Percentiles rank a stretch among this genome's conserved stretches.
Evolutionary conservation across 2,329 filamentous ascomycete genomes (phyloP).

Genomic region (Colletotrichum truncatum): DNA sequence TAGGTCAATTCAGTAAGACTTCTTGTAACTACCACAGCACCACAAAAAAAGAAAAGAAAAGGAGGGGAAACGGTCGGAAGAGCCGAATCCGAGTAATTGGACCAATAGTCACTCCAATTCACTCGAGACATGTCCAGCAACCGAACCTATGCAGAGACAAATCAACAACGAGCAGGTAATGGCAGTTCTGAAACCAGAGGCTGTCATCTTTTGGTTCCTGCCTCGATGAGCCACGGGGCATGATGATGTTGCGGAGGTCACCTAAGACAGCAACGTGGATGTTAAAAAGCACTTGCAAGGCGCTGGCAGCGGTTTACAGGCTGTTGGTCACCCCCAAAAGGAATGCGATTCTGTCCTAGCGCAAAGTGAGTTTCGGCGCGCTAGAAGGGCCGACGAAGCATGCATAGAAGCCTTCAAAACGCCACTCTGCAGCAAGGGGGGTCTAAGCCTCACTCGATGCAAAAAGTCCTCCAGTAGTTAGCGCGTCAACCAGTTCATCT

Average conservation of each 20-base stretch:
- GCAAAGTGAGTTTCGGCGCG: constrained; percentile 18
- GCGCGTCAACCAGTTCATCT: constrained; percentile 10
- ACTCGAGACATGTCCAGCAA: neutral
- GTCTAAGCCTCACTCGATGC: constrained; percentile 31
- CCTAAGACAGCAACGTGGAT: constrained; percentile 8
- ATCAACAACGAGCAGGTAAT: neutral
- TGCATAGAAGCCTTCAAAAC: constrained; percentile 25
- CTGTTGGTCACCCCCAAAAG: neutral
- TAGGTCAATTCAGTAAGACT: too few relatives aligned
- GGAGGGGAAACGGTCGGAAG: too few relatives aligned
- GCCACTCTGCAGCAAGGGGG: constrained; percentile 13
- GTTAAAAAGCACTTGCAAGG: neutral
- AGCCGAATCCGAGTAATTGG: neutral
- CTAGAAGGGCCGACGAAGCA: constrained; percentile 31
- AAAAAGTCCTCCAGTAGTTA: constrained; percentile 26
- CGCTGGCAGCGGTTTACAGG: neutral
- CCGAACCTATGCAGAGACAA: neutral
- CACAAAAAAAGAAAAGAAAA: too few relatives aligned
- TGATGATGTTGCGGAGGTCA: neutral
- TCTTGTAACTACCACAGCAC: too few relatives aligned
- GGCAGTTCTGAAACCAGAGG: neutral
- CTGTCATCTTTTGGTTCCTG: neutral
- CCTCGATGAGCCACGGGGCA: neutral
- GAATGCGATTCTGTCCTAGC: constrained; percentile 19
- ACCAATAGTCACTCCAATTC: neutral